Percentiles rank a stretch among this genome's conserved stretches.
Evolutionary conservation across 306 rosid species (phyloP).

Genomic region (Begonia masoniana): DNA sequence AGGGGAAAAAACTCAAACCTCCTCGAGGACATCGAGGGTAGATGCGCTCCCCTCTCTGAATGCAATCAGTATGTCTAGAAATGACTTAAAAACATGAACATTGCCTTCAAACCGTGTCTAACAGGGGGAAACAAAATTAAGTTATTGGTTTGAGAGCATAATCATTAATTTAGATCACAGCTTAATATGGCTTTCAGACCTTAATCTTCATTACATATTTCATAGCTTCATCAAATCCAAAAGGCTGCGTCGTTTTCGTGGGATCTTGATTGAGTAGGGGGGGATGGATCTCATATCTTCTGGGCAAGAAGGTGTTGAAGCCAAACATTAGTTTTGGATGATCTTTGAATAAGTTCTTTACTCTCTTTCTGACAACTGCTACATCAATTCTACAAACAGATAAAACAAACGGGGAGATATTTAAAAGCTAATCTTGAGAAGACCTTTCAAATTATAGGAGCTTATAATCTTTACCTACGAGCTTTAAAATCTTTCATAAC

Average conservation of each 20-base stretch:
- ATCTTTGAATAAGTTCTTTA: constrained; percentile 88
- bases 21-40: constrained; percentile 65
- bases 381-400: constrained; percentile 68
- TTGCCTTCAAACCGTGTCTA: constrained; percentile 88
- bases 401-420: constrained; percentile 9
- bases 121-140: constrained; percentile 6
- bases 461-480: constrained; percentile 30
- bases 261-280: constrained; percentile 47
- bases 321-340: constrained; percentile 82
- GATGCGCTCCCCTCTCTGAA: constrained; percentile 92
- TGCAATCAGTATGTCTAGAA: constrained; percentile 83
- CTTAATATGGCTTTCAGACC: constrained; percentile 25
- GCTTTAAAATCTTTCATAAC: constrained; percentile 98
- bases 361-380: constrained; percentile 79
- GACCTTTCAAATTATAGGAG: background rate
- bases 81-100: constrained; percentile 78
- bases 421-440: constrained; percentile 6
- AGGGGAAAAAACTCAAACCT: constrained; percentile 28
- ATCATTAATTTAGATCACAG: background rate
- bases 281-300: constrained; percentile 79
- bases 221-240: constrained; percentile 94
- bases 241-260: constrained; percentile 65
- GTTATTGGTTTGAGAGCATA: constrained; percentile 8
- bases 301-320: constrained; percentile 90
- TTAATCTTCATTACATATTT: constrained; percentile 92